Evolutionary conservation across 75 land plant genomes (phyloP), one percentile per base, ranked within the genome.

Genomic region (Pinus taeda): DNA sequence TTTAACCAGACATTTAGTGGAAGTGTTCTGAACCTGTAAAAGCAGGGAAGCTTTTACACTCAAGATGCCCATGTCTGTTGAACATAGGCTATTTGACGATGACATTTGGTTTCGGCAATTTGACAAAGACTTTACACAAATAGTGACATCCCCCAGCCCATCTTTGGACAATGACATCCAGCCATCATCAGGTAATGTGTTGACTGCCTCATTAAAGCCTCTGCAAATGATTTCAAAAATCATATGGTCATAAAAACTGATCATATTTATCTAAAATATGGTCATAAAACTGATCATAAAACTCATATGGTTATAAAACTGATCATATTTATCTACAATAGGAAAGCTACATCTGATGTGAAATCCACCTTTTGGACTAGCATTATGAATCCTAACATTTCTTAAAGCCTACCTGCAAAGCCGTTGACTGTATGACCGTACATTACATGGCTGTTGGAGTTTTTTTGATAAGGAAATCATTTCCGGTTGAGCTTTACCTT

Each of bases 11-110:
- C 13, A 60, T 58, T 69, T 69, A 12, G 20, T 20, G 55, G 22
- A 69, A 67, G 42, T 20, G 72, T 39, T 57, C 22, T 60, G 33
- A 63, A 85, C 86, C 85, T 85, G 86, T 57, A 85, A 66, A 30
- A 85, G 65, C 85, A 85, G 79, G 42, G 86, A 85, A 8, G 86
- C 86, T 77, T 85, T 85, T 22, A 85, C 86, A 60, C 86, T 83
- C 39, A 85, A 80, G 22, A 85, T 67, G 58, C 81, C 85, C 24
- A 80, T 84, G 55, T 84, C 85, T 56, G 77, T 59, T 21, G 85
- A 37, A 53, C 45, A 84, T 29, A 77, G 73, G 26, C 84, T 55
- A 59, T 74, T 59, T 74, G 59, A 82, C 53, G 84, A 39, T 29
- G 64, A 58, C 29, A 82, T 57, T 59, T 81, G 79, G 20, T 81